Percentiles rank a stretch among this genome's conserved stretches.
Evolutionary conservation across 495 filamentous ascomycete species (phyloP).

Genomic region (Mycothermus thermophilus): DNA sequence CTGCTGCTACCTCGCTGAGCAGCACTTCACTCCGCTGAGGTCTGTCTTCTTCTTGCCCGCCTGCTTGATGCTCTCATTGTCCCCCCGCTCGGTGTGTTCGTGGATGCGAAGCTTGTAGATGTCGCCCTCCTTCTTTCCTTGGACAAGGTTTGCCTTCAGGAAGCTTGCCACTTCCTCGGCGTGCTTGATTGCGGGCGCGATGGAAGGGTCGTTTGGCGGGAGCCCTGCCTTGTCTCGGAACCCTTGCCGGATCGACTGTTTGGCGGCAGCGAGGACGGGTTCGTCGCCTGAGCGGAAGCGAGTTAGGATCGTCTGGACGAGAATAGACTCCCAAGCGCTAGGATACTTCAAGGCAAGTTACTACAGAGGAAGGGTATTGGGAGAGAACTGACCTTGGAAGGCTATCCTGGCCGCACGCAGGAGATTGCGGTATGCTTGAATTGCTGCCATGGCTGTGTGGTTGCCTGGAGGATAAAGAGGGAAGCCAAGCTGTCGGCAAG

Average conservation of each 20-base stretch:
- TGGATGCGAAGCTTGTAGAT: constrained; percentile 74
- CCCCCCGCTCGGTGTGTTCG: constrained; percentile 75
- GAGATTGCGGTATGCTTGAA: constrained; percentile 68
- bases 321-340: too few relatives aligned
- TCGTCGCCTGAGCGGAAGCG: constrained; percentile 44
- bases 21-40: constrained; percentile 31
- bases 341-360: too few relatives aligned
- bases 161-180: constrained; percentile 75
- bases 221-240: constrained; percentile 55
- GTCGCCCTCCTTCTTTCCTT: constrained; percentile 51
- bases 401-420: constrained; percentile 71
- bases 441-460: constrained; percentile 42
- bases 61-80: constrained; percentile 76
- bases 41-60: constrained; percentile 30
- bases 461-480: neutral
- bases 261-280: constrained; percentile 53
- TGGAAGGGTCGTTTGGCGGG: constrained; percentile 36
- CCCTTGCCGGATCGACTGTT: constrained; percentile 47
- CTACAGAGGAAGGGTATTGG: neutral
- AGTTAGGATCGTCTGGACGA: too few relatives aligned
- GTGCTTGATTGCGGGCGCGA: constrained; percentile 45
- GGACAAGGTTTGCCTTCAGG: constrained; percentile 73
- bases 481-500: too few relatives aligned
- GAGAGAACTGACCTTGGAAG: constrained; percentile 51
- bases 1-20: constrained; percentile 21